Evolutionary conservation across 208 protist genomes (phyloP).

Genomic region (Leishmania aethiopica): DNA sequence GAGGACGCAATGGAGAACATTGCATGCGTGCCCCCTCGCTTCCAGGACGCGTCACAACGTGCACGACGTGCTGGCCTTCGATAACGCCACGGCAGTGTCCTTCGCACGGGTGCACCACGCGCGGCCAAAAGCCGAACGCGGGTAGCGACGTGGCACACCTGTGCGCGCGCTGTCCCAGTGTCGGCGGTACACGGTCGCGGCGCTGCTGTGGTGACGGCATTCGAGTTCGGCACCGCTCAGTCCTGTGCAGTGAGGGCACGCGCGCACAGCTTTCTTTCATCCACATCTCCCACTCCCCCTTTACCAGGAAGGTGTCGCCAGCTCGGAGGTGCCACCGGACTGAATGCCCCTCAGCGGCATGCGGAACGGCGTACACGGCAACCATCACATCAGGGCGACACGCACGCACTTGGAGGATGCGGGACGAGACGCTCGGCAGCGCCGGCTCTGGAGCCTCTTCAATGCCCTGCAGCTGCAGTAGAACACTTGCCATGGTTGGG

Average conservation of each 20-base stretch:
- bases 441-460: neutral
- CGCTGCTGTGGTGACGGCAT: constrained; percentile 3
- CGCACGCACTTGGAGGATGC: neutral
- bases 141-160: neutral
- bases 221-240: neutral
- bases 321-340: neutral
- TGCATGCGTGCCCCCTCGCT: neutral
- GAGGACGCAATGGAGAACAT: neutral
- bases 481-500: neutral
- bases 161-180: neutral
- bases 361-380: neutral
- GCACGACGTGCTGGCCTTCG: constrained; percentile 5
- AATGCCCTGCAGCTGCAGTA: neutral
- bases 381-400: neutral
- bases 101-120: neutral
- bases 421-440: neutral
- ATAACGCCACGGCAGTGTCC: neutral
- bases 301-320: neutral
- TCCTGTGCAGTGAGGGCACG: neutral
- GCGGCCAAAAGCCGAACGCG: neutral
- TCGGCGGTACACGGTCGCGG: neutral
- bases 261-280: neutral
- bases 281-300: neutral
- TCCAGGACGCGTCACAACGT: neutral
- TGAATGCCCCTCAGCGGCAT: neutral